Base-by-base conservation (phyloP, 805 yeast genomes). In the Ogataea ramenticola region DNA sequence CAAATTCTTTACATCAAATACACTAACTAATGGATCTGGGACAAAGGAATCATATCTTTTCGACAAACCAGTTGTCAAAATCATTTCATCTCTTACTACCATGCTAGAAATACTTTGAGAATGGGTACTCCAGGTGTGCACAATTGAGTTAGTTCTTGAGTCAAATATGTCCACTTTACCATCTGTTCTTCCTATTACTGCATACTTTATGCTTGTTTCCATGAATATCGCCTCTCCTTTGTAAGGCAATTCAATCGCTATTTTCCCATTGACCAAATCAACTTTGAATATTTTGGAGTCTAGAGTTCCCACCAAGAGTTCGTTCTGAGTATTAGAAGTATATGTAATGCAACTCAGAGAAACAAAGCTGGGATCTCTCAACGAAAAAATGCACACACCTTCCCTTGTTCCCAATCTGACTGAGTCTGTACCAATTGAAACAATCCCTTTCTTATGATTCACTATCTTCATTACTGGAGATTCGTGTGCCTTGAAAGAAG, bases 61-160 rank as follows among this genome's bases (percentile, higher is more conserved):
- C 0, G 90, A 78, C 50, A 79, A 81, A 0, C 97, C 97, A 45
- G 95, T 87, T 0, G 96, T 83, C 16, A 87, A 79, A 36, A 86
- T 67, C 29, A 77, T 77, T 46, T 75, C 74, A 19, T 84, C 90
- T 51, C 74, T 72, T 19, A 81, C 72, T 51, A 79, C 86, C 58
- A 86, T 67, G 42, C 80, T 80, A 0, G 87, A 73, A 17, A 86
- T 63, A 1, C 79, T 66, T 2, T 82, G 77, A 26, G 79, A 74
- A 58, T 80, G 87, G 11, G 82, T 79, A 11, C 67, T 62, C 51
- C 83, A 81, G 0, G 76, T 62, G 48, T 75, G 74, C 7, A 82
- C 64, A 2, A 78, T 57, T 32, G 57, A 52, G 45, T 69, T 65
- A 0, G 78, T 57, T 21, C 60, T 64, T 2, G 84, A 78, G 51